A percentile compares a stretch with the other conserved stretches of the same genome.
phyloP scores from a whole-genome alignment of 768 basidiomycete species.

The Tylopilus vinaceipallidus region DNA sequence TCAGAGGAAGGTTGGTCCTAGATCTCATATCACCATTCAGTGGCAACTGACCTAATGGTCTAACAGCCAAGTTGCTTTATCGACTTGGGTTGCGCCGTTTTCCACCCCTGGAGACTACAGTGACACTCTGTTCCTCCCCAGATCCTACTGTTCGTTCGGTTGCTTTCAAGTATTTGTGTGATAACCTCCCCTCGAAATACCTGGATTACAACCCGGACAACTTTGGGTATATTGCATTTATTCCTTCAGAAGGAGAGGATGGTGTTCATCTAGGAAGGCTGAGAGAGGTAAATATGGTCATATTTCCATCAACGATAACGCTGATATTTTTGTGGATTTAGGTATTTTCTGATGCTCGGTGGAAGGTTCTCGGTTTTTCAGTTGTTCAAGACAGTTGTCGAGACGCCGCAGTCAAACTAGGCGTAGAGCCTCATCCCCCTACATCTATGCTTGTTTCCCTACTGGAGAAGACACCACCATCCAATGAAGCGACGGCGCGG shows the following conservation, averaged over 20 bases:
- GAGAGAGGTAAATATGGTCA: conserved; percentile 47
- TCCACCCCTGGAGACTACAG: conserved; percentile 64
- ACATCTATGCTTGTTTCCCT: conserved; percentile 55
- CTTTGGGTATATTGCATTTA: conserved; percentile 64
- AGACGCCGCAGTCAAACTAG: conserved; percentile 61
- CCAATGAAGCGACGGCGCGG: conserved; percentile 50
- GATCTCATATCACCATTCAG: neutral
- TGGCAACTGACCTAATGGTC: neutral
- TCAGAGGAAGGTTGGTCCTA: conserved; percentile 78
- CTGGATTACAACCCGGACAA: conserved; percentile 52
- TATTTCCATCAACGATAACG: neutral
- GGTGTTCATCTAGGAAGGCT: conserved; percentile 58
- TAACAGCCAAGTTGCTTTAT: conserved; percentile 75
- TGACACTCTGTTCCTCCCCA: conserved; percentile 64
- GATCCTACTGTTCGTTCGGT: conserved; percentile 48
- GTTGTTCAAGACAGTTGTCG: conserved; percentile 55
- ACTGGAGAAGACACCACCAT: conserved; percentile 59
- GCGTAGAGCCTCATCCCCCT: conserved; percentile 69
- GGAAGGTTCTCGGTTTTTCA: conserved; percentile 74
- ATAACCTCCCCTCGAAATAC: conserved; percentile 65
- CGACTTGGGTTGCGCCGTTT: conserved; percentile 64
- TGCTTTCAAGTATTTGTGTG: conserved; percentile 81
- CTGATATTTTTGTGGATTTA: conserved; percentile 27
- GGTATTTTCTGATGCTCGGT: conserved; percentile 70
- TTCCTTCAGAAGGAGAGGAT: conserved; percentile 65